Evolutionary conservation across 768 basidiomycete species (phyloP).

Genomic region (Mrakia gelida): DNA sequence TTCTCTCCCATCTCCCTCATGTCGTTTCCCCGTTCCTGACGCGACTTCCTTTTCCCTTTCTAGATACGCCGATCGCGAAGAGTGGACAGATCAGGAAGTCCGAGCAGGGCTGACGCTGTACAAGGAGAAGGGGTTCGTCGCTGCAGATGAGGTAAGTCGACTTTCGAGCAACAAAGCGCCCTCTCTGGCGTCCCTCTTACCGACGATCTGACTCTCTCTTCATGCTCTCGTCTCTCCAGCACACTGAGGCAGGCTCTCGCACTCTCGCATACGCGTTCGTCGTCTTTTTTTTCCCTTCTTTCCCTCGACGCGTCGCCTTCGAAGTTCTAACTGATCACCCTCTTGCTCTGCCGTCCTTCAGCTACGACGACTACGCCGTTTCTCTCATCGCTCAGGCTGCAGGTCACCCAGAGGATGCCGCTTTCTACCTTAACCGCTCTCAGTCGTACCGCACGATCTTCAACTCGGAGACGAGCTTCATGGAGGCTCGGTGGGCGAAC

Average conservation of each 20-base stretch:
- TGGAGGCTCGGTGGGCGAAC: slow-evolving; percentile 69
- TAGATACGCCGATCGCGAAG: slow-evolving; percentile 68
- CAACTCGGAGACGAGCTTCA: slow-evolving; percentile 67
- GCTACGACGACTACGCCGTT: slow-evolving; percentile 67
- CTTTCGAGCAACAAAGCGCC: no score
- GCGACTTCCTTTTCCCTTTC: not conserved
- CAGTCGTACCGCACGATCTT: slow-evolving; percentile 60
- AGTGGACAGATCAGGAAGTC: slow-evolving; percentile 60
- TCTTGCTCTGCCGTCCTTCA: not conserved
- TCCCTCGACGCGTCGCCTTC: not conserved
- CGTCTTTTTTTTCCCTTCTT: not conserved
- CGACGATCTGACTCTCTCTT: no score
- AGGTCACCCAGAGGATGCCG: slow-evolving; percentile 52
- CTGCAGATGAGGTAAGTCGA: slow-evolving; percentile 51
- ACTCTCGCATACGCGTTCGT: slow-evolving; percentile 67
- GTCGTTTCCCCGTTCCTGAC: not conserved
- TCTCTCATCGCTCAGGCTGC: slow-evolving; percentile 59
- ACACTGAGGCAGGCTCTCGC: slow-evolving; percentile 72
- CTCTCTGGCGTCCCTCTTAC: not conserved
- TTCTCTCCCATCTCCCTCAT: no score
- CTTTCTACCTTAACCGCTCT: slow-evolving; percentile 57
- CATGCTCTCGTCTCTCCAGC: slow-evolving; percentile 46
- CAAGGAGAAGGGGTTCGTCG: slow-evolving; percentile 66
- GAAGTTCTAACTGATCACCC: not conserved
- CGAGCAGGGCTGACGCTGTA: slow-evolving; percentile 74